These are phyloP conservation scores for Spergularia azorica DNA, from an alignment of 179 eudicot genomes.

Conservation along the genomic window DNA sequence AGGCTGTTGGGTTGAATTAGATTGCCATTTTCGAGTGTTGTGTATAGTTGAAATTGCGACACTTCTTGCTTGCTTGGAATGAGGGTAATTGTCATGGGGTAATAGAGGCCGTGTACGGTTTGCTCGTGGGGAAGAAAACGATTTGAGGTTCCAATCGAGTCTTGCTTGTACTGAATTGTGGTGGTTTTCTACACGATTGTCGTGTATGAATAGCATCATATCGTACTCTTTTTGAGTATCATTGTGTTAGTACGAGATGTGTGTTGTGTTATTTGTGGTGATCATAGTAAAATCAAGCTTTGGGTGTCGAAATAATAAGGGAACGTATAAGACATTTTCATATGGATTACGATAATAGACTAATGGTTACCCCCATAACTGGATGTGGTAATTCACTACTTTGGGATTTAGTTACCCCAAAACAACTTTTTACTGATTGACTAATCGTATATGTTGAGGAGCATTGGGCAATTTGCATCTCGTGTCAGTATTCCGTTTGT, in stretches of 20 bases:
- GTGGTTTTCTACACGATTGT: neutral
- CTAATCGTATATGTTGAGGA: neutral
- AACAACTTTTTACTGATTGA: neutral
- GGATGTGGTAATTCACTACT: too few species aligned
- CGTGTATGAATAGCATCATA: neutral
- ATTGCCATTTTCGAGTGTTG: too few species aligned
- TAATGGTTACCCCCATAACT: too few species aligned
- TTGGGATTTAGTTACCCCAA: neutral
- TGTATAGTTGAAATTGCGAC: too few species aligned
- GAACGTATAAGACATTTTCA: neutral
- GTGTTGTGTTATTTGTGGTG: neutral
- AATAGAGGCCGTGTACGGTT: too few species aligned
- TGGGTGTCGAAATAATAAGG: neutral
- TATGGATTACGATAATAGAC: neutral
- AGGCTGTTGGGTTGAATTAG: neutral
- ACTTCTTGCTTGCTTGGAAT: too few species aligned
- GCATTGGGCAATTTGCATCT: neutral
- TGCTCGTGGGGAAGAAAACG: neutral
- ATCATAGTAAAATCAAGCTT: neutral
- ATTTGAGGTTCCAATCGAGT: neutral
- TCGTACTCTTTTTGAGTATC: neutral
- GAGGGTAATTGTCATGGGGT: too few species aligned
- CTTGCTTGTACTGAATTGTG: neutral
- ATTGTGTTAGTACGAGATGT: neutral
- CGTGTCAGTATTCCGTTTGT: neutral